Conservation (phyloP, 1,139 yeast genomes). For the Lodderomyces beijingensis region DNA sequence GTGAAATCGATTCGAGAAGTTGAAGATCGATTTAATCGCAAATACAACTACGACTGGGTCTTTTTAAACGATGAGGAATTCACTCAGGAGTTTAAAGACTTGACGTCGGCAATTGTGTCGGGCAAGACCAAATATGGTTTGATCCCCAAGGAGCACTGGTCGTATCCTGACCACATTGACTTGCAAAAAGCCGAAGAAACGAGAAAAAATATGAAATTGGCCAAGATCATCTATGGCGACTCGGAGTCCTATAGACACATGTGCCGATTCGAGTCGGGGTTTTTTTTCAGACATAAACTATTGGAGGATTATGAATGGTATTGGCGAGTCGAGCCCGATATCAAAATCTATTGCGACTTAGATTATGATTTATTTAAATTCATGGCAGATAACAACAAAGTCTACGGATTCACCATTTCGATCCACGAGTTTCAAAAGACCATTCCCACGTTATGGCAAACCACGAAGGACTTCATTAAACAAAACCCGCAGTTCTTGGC, state of each 20-base stretch:
- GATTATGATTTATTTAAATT: conserved; percentile 60
- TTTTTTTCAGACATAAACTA: conserved; percentile 54
- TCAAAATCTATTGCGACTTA: conserved; percentile 58
- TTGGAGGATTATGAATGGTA: conserved; percentile 57
- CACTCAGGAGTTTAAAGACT: conserved; percentile 50
- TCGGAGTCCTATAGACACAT: conserved; percentile 67
- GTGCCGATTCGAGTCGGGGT: conserved; percentile 72
- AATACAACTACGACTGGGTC: conserved; percentile 76
- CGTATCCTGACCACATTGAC: conserved; percentile 70
- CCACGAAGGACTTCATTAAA: conserved; percentile 46
- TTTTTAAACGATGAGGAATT: conserved; percentile 67
- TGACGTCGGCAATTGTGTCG: conserved; percentile 45
- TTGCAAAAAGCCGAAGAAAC: conserved; percentile 47
- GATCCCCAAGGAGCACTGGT: conserved; percentile 67
- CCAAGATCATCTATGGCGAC: conserved; percentile 57
- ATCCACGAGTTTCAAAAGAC: conserved; percentile 56
- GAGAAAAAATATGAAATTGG: conserved; percentile 44
- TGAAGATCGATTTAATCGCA: conserved; percentile 68
- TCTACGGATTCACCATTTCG: conserved; percentile 66
- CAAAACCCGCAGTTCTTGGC: conserved; percentile 44
- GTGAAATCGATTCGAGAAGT: conserved; percentile 60
- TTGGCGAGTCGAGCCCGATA: conserved; percentile 74
- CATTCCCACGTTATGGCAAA: conserved; percentile 57
- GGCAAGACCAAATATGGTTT: conserved; percentile 61
- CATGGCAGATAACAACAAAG: conserved; percentile 56